These are phyloP conservation scores for Elsinoe arachidis DNA, from an alignment of 2,329 filamentous ascomycete genomes.

Conservation along the genomic window DNA sequence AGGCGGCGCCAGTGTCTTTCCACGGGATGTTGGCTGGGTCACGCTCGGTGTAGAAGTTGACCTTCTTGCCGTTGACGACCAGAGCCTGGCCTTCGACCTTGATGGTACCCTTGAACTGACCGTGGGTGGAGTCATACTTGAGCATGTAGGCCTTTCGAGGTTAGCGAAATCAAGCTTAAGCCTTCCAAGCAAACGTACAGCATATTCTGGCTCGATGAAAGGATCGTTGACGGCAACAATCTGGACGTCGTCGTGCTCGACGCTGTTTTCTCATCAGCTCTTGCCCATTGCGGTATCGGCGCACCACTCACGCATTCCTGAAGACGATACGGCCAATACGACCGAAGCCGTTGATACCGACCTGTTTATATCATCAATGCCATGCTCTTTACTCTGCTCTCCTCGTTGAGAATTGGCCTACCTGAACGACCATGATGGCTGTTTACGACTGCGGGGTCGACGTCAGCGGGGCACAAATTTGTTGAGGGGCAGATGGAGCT, in stretches of 20 bases:
- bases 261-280: constrained; percentile 34
- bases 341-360: constrained; percentile 99
- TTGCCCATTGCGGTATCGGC: constrained; percentile 15
- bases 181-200: constrained; percentile 55
- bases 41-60: constrained; percentile 90
- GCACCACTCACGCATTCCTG: constrained; percentile 72
- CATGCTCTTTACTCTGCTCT: background rate
- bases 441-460: constrained; percentile 17
- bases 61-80: constrained; percentile 83
- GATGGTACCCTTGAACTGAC: constrained; percentile 88
- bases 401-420: constrained; percentile 22
- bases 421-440: constrained; percentile 39
- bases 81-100: constrained; percentile 64
- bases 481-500: background rate
- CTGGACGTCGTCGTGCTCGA: constrained; percentile 82
- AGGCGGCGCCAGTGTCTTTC: constrained; percentile 76
- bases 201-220: constrained; percentile 97
- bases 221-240: constrained; percentile 98
- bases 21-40: constrained; percentile 88
- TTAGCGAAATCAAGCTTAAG: background rate
- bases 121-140: constrained; percentile 98
- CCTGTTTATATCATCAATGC: constrained; percentile 47
- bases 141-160: constrained; percentile 84
- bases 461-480: constrained; percentile 15
- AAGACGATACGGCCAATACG: constrained; percentile 98